phyloP scores from a whole-genome alignment of 257 asterid genomes.

The Primulina eburnea region DNA sequence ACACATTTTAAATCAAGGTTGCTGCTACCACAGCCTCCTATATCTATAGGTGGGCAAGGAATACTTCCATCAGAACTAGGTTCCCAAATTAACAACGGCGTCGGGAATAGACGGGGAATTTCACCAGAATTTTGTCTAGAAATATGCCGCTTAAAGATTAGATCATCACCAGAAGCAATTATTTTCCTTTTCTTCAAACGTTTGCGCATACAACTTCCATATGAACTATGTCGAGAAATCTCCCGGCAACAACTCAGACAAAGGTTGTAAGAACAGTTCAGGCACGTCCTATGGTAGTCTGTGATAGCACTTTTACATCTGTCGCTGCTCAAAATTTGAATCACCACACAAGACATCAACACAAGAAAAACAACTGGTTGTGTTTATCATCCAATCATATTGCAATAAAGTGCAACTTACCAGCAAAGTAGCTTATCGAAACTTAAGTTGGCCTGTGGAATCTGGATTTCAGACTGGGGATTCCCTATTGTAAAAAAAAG shows the following conservation, averaged over 20 bases:
- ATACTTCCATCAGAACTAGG: constrained; percentile 58
- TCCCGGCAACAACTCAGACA: constrained; percentile 84
- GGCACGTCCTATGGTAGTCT: constrained; percentile 92
- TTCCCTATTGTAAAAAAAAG: constrained; percentile 48
- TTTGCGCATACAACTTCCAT: constrained; percentile 34
- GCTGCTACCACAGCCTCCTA: constrained; percentile 78
- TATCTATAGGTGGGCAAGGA: constrained; percentile 64
- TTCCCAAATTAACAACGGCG: constrained; percentile 39
- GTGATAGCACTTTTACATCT: constrained; percentile 67
- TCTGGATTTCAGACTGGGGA: constrained; percentile 46
- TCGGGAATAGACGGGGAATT: constrained; percentile 28
- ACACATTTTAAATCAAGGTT: constrained; percentile 63
- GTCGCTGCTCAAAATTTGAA: constrained; percentile 54
- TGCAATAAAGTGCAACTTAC: constrained; percentile 41
- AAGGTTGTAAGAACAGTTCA: constrained; percentile 71
- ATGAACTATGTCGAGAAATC: constrained; percentile 40
- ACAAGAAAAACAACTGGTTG: constrained; percentile 20
- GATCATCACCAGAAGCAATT: constrained; percentile 37
- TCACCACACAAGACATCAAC: constrained; percentile 24
- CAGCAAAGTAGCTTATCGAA: constrained; percentile 46
- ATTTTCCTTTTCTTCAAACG: constrained; percentile 51
- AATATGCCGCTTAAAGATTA: constrained; percentile 27
- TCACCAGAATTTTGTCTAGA: constrained; percentile 38
- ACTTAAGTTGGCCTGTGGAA: constrained; percentile 46
- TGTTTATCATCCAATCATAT: constrained; percentile 25